phyloP scores from a whole-genome alignment of 345 rosid species.

The Luvunga scandens region DNA sequence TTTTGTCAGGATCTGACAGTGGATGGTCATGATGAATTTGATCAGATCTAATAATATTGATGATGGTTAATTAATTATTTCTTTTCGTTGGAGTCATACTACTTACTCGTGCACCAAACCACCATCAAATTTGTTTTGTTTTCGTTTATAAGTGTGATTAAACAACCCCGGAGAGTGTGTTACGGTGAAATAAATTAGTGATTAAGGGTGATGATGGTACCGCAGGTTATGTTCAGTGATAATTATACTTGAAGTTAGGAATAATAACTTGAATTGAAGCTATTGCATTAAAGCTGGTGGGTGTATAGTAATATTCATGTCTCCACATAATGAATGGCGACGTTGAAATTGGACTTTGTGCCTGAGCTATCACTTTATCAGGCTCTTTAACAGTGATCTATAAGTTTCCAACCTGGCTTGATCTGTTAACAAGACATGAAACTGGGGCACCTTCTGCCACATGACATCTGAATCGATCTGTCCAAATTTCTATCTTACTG shows the following conservation, averaged over 20 bases:
- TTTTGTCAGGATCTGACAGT: constrained; percentile 19
- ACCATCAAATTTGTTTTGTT: no score
- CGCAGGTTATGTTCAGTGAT: neutral
- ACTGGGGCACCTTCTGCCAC: neutral
- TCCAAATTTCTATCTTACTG: neutral
- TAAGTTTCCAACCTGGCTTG: neutral
- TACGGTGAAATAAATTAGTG: neutral
- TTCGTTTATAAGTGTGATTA: neutral
- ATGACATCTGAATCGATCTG: neutral
- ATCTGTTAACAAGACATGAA: neutral
- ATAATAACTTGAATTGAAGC: neutral
- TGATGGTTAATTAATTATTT: neutral
- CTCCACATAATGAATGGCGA: neutral
- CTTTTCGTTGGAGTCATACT: neutral
- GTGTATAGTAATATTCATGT: neutral
- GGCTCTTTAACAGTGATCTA: constrained; percentile 4
- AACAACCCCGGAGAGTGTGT: neutral
- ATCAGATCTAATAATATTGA: neutral
- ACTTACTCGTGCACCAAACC: neutral
- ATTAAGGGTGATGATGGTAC: neutral
- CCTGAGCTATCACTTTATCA: constrained; percentile 25
- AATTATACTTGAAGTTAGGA: neutral
- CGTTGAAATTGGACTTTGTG: constrained; percentile 14
- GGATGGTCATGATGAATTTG: neutral
- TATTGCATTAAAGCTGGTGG: neutral